Evolutionary conservation across 495 filamentous ascomycete genomes (phyloP).

Genomic region (Sphaerosporella brunnea): DNA sequence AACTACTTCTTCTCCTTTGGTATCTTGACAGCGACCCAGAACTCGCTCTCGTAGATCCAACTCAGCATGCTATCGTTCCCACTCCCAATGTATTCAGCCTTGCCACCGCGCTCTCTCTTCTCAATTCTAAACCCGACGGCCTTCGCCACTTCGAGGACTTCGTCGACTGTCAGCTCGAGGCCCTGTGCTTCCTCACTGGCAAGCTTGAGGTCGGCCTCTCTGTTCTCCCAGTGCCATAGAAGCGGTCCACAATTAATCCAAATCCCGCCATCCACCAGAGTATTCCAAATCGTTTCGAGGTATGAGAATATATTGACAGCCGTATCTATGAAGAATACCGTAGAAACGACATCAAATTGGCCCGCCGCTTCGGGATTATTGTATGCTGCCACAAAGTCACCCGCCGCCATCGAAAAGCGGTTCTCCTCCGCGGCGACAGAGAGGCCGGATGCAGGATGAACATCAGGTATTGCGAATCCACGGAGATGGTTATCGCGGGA

Average conservation of each 20-base stretch:
- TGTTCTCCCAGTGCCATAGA: conserved; percentile 26
- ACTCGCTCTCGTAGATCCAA: conserved; percentile 26
- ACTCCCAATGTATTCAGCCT: conserved; percentile 26
- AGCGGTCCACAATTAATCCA: conserved; percentile 36
- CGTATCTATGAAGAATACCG: conserved; percentile 37
- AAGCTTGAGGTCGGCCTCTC: conserved; percentile 13
- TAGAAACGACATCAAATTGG: conserved; percentile 30
- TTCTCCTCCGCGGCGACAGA: conserved; percentile 27
- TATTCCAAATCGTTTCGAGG: conserved; percentile 29
- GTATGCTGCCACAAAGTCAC: conserved; percentile 35
- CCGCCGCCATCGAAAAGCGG: conserved; percentile 62
- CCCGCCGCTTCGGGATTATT: conserved; percentile 17
- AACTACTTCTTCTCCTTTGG: conserved; percentile 7
- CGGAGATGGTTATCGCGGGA: conserved; percentile 29
- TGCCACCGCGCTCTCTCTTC: conserved; percentile 18
- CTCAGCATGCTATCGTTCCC: conserved; percentile 23
- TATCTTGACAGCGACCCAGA: conserved; percentile 27
- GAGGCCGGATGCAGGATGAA: conserved; percentile 19
- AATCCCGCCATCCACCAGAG: conserved; percentile 28
- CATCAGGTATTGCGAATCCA: conserved; percentile 28
- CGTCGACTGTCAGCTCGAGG: conserved; percentile 27
- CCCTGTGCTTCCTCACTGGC: conserved; percentile 9
- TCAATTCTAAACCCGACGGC: conserved; percentile 27
- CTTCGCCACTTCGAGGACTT: conserved; percentile 21
- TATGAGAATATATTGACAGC: conserved; percentile 32